phyloP scores from a whole-genome alignment of 495 filamentous ascomycete species.

The Aspergillus sclerotioniger region DNA sequence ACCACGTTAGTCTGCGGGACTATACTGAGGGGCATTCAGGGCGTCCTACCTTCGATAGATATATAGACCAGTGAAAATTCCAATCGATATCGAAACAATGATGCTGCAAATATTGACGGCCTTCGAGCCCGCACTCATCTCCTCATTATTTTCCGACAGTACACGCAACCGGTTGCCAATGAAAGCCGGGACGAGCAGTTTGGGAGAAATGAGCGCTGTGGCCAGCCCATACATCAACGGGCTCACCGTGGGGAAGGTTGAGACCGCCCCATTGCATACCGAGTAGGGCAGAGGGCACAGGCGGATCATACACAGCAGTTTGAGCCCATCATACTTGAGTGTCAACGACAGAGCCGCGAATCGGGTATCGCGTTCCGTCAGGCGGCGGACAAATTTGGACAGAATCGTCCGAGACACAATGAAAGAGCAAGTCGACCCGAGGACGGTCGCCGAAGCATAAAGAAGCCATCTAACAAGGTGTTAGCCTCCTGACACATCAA shows the following conservation, averaged over 20 bases:
- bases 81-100: conserved; percentile 64
- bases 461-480: conserved; percentile 66
- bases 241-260: conserved; percentile 85
- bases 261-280: conserved; percentile 88
- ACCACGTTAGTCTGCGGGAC: conserved; percentile 3
- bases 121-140: conserved; percentile 53
- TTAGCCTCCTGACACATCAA: conserved; percentile 5
- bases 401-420: conserved; percentile 75
- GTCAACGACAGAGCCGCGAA: conserved; percentile 69
- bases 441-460: conserved; percentile 71
- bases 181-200: conserved; percentile 89
- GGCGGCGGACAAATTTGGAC: conserved; percentile 68
- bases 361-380: conserved; percentile 79
- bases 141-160: conserved; percentile 65
- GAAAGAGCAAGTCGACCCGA: conserved; percentile 76
- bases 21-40: not conserved
- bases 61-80: conserved; percentile 72
- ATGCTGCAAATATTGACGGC: conserved; percentile 82
- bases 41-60: conserved; percentile 68
- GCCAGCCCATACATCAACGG: conserved; percentile 74
- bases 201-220: conserved; percentile 74
- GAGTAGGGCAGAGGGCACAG: conserved; percentile 94
- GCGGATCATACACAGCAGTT: conserved; percentile 87
- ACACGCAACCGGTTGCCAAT: conserved; percentile 70
- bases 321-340: conserved; percentile 77